phyloP scores from a whole-genome alignment of 202 grass and related monocot species.

The Thinopyrum obtusiflorum region DNA sequence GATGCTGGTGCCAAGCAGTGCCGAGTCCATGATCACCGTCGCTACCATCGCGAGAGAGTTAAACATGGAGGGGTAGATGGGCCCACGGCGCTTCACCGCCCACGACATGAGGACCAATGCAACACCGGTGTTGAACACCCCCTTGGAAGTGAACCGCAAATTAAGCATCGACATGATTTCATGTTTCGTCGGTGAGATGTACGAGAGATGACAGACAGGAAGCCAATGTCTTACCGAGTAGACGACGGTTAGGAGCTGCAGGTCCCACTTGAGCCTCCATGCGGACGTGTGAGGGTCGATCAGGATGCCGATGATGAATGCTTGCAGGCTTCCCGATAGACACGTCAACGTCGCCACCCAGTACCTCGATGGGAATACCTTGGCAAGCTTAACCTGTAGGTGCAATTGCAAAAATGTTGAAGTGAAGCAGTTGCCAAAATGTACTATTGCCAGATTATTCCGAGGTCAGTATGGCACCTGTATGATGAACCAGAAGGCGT shows the following conservation, averaged over 20 bases:
- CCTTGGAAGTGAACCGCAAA: background rate
- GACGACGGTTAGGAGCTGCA: constrained; percentile 30
- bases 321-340: constrained; percentile 13
- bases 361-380: constrained; percentile 36
- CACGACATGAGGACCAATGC: constrained; percentile 31
- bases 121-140: constrained; percentile 21
- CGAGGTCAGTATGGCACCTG: constrained; percentile 11
- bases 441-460: background rate
- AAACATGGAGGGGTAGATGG: constrained; percentile 45
- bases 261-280: constrained; percentile 39
- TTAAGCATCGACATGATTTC: background rate
- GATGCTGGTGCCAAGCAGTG: constrained; percentile 26
- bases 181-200: background rate
- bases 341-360: constrained; percentile 34
- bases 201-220: background rate
- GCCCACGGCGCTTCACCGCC: constrained; percentile 15
- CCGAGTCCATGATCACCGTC: background rate
- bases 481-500: constrained; percentile 40
- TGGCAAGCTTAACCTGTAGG: constrained; percentile 25
- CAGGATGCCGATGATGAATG: constrained; percentile 8
- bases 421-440: background rate
- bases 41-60: constrained; percentile 28
- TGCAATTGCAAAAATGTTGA: background rate
- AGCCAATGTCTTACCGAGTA: constrained; percentile 28
- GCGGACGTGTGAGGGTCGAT: background rate